Evolutionary conservation across 495 filamentous ascomycete species (phyloP), one percentile per base, ranked within the genome.

Genomic region (Talaromyces wortmannii): DNA sequence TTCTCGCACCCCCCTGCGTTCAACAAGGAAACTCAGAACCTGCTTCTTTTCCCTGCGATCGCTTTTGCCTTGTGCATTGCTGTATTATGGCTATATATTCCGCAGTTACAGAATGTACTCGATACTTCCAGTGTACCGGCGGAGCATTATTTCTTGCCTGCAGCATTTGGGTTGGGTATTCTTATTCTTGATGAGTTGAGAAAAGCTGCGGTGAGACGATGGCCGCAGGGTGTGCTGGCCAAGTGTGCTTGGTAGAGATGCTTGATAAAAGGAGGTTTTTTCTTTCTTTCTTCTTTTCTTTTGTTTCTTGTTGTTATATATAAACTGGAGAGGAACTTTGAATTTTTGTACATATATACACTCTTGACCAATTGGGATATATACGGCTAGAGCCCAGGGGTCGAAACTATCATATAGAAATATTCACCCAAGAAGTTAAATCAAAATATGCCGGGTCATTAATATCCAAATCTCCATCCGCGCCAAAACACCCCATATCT

Each of bases 51-150:
- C 4, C 59, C 71, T 5, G 64, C 70, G 0, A 74, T 76, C 55
- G 40, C 67, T 6, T 67, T 78, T 23, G 72, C 70, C 12, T 59
- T 82, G 0, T 61, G 66, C 16, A 81, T 81, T 48, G 78, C 78
- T 40, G 64, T 80, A 13, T 78, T 82, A 48, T 77, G 78, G 15
- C 77, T 77, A 5, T 74, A 82, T 55, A 73, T 71, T 4, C 76
- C 74, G 0, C 74, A 72, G 4, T 60, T 82, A 6, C 77, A 81
- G 57, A 58, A 16, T 1, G 59, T 81, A 42, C 80, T 82, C 53
- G 59, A 61, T 6, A 82, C 78, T 0, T 74, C 74, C 11, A 61
- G 66, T 5, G 75, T 79, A 0, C 78, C 78, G 4, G 62, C 76
- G 4, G 67, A 78, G 67, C 77, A 69, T 55, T 82, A 76, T 75